Conservation (phyloP, 495 filamentous ascomycete species). For the Aspergillus conjunctus region DNA sequence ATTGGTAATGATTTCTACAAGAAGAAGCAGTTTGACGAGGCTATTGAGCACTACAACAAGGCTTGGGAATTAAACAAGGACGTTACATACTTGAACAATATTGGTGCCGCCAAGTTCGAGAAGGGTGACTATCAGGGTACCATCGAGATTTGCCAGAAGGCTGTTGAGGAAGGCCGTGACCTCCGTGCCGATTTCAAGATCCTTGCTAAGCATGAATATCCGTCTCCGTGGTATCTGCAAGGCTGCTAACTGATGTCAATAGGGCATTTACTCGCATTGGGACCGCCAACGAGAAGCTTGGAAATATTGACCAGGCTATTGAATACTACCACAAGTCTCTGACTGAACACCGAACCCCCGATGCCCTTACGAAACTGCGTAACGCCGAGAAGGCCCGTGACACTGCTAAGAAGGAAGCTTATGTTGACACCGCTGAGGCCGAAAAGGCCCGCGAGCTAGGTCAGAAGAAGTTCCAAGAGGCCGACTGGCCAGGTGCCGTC, state of each 20-base stretch:
- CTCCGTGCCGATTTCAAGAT: slow-evolving; percentile 93
- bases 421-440: slow-evolving; percentile 87
- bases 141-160: slow-evolving; percentile 83
- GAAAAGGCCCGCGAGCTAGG: slow-evolving; percentile 95
- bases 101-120: slow-evolving; percentile 91
- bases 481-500: slow-evolving; percentile 94
- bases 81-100: slow-evolving; percentile 96
- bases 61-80: slow-evolving; percentile 96
- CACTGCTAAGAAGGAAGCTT: slow-evolving; percentile 72
- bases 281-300: slow-evolving; percentile 83
- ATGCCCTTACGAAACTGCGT: slow-evolving; percentile 89
- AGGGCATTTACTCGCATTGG: slow-evolving; percentile 89
- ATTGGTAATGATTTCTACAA: slow-evolving; percentile 96
- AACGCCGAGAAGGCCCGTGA: slow-evolving; percentile 89
- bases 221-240: background rate
- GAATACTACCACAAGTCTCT: slow-evolving; percentile 90
- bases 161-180: slow-evolving; percentile 83
- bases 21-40: slow-evolving; percentile 92
- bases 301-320: slow-evolving; percentile 79
- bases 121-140: slow-evolving; percentile 88
- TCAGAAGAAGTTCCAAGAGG: slow-evolving; percentile 94
- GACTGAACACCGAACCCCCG: slow-evolving; percentile 95
- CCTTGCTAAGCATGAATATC: slow-evolving; percentile 74
- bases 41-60: slow-evolving; percentile 92
- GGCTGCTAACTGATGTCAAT: slow-evolving; percentile 3